Evolutionary conservation across 306 rosid genomes (phyloP), one percentile per base, ranked within the genome.

Genomic region (Psophocarpus tetragonolobus): DNA sequence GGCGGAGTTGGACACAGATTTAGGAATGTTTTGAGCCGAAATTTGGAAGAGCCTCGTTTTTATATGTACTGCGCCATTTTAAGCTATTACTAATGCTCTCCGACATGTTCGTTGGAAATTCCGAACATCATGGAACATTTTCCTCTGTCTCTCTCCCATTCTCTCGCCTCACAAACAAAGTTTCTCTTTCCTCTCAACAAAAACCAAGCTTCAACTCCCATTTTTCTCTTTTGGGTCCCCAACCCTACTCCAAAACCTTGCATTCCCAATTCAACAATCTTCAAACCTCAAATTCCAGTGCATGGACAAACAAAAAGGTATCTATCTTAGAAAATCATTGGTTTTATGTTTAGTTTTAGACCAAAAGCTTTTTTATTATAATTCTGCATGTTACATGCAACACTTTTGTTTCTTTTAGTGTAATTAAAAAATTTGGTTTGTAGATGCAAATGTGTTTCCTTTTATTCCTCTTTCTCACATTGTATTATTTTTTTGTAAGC

Each of bases 61-160:
- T 70, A 11, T 60, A n/a, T n/a, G n/a, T 82, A 82, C 81, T 85
- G 87, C 81, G 85, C 87, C 86, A 83, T 82, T 87, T 85, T 81
- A 42, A 81, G 87, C 83, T 78, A 75, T 45, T 44, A 30, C 27
- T 18, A 51, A 58, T 41, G 41, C 47, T 68, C 68, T 76, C 75
- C 80, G 50, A 71, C 76, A 66, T 63, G 36, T 57, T 82, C 83
- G 80, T 83, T 68, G 72, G 78, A 84, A 83, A 67, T 87, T 84
- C 90, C 96, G 87, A 85, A 20, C 75, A 73, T 87, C 81, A 83
- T 81, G 91, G 87, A 84, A 77, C 80, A 73, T 56, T 86, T 80
- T 83, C 82, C 75, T 66, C 84, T 68, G 66, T 45, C 84, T 66
- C 74, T 77, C 81, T 77, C 82, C 78, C 79, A 5, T 26, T 75